Evolutionary conservation across 305 asterid species (phyloP).

Genomic region (Andrographis paniculata): DNA sequence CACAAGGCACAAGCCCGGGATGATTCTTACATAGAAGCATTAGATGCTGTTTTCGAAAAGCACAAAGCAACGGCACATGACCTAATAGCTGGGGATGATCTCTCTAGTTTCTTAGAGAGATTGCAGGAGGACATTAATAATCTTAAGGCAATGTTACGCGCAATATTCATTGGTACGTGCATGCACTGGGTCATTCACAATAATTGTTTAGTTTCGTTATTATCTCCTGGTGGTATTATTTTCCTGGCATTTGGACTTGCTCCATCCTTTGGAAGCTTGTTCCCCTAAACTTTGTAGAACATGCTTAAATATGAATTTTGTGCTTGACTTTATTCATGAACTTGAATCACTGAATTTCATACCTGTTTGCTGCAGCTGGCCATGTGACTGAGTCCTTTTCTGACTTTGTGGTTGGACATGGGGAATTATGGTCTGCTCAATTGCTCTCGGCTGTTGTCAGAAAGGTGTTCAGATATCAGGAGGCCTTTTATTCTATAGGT

Average conservation of each 20-base stretch:
- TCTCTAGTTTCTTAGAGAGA: slow-evolving; percentile 49
- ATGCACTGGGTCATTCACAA: slow-evolving; percentile 1
- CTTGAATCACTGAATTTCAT: neutral
- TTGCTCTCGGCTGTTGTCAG: slow-evolving; percentile 66
- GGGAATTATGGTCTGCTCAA: slow-evolving; percentile 96
- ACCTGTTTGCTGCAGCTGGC: slow-evolving; percentile 62
- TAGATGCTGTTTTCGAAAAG: slow-evolving; percentile 75
- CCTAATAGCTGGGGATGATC: slow-evolving; percentile 76
- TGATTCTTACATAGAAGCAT: slow-evolving; percentile 50
- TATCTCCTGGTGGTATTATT: neutral
- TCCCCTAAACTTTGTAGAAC: neutral
- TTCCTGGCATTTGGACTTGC: slow-evolving; percentile 1
- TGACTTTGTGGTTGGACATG: slow-evolving; percentile 96
- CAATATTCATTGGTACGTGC: slow-evolving; percentile 71
- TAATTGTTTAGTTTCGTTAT: neutral
- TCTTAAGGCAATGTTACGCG: slow-evolving; percentile 92
- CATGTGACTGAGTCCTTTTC: slow-evolving; percentile 92
- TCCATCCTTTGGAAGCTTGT: neutral
- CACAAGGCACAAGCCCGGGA: slow-evolving; percentile 76
- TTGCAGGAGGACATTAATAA: slow-evolving; percentile 69
- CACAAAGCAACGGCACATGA: slow-evolving; percentile 74
- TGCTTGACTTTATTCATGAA: neutral
- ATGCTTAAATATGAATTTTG: neutral
- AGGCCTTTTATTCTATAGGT: slow-evolving; percentile 11
- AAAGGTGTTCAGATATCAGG: slow-evolving; percentile 44